Evolutionary conservation across 139 green algal genomes (phyloP), one percentile per base, ranked within the genome.

Genomic region (Marvania coccoides): DNA sequence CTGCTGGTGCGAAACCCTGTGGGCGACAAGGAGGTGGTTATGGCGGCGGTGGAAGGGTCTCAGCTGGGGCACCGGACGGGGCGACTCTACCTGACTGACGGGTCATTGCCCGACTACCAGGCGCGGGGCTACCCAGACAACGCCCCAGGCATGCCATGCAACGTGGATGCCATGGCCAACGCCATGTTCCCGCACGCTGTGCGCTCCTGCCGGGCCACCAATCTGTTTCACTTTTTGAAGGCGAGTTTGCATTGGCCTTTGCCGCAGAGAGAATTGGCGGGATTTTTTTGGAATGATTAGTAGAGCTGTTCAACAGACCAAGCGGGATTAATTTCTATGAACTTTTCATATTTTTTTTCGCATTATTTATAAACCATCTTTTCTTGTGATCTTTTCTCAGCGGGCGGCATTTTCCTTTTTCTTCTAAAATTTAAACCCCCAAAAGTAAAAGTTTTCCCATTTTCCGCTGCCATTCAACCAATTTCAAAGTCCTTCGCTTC

Each of bases 21-120:
- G n/a, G 42, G 39, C 2, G 30, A 42, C 24, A 63, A 62, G 55
- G 31, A 71, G 39, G 40, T 4, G 3, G 48, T 53, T 10, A 8
- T 7, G 1, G 63, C 59, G 55, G 5, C 58, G 63, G 28, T 71
- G 13, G 63, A 55, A 29, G 12, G 6, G 38, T 63, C 46, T 31
- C 30, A 8, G 9, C 4, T 26, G 29, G 63, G 63, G 6, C 28
- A 31, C 46, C 70, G 70, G 5, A 12, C 24, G 28, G 42, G 45
- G 2, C 38, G 48, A 19, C 62, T 80, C n/a, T 80, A 80, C 53
- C n/a, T 80, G 6, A 75, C 54, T 7, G 73, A 80, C 38, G 65
- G 69, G 19, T 58, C 56, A 13, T 55, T 75, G 69, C 69, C 69
- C 12, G 37, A 77, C 40, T 72, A 75, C 26, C 19, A 57, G n/a